Conservation (phyloP, 148 eudicot genomes). For the Rhododendron simsii region DNA sequence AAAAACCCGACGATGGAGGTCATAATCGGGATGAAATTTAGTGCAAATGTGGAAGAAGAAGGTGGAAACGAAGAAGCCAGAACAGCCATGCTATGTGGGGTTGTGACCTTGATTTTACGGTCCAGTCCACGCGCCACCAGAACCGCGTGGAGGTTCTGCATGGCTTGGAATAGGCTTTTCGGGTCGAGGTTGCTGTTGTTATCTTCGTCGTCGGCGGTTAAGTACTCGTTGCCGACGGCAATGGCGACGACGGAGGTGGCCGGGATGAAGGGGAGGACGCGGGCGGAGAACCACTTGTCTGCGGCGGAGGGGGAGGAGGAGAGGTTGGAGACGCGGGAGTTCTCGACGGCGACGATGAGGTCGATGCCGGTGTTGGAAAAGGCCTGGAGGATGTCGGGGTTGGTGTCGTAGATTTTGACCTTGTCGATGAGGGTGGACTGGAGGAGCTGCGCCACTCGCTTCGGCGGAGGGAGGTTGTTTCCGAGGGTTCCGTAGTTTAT, state of each 20-base stretch:
- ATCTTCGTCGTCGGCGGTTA: slow-evolving; percentile 16
- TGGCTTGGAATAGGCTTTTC: slow-evolving; percentile 24
- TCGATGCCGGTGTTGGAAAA: slow-evolving; percentile 47
- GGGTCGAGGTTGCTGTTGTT: slow-evolving; percentile 13
- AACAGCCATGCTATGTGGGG: slow-evolving; percentile 44
- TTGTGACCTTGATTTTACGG: slow-evolving; percentile 38
- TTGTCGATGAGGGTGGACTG: slow-evolving; percentile 35
- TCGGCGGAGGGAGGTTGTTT: slow-evolving; percentile 44
- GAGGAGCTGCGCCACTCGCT: slow-evolving; percentile 34
- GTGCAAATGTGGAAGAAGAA: slow-evolving; percentile 33
- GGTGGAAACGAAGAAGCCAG: slow-evolving; percentile 44
- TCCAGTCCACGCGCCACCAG: slow-evolving; percentile 29
- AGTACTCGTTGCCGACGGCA: slow-evolving; percentile 38
- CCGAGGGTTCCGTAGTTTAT: slow-evolving; percentile 42
- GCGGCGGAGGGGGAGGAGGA: slow-evolving; percentile 19
- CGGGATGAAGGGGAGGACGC: slow-evolving; percentile 31
- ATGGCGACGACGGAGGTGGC: slow-evolving; percentile 30
- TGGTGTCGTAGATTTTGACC: slow-evolving; percentile 42
- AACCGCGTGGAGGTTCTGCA: slow-evolving; percentile 32
- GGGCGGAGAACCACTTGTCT: slow-evolving; percentile 32
- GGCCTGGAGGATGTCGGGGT: slow-evolving; percentile 42
- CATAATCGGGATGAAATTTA: slow-evolving; percentile 29
- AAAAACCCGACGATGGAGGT: slow-evolving; percentile 29
- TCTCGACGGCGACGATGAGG: slow-evolving; percentile 35
- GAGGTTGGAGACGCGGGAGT: slow-evolving; percentile 23